Evolutionary conservation across 306 rosid species (phyloP).

Genomic region (Aeschynomene evenia): DNA sequence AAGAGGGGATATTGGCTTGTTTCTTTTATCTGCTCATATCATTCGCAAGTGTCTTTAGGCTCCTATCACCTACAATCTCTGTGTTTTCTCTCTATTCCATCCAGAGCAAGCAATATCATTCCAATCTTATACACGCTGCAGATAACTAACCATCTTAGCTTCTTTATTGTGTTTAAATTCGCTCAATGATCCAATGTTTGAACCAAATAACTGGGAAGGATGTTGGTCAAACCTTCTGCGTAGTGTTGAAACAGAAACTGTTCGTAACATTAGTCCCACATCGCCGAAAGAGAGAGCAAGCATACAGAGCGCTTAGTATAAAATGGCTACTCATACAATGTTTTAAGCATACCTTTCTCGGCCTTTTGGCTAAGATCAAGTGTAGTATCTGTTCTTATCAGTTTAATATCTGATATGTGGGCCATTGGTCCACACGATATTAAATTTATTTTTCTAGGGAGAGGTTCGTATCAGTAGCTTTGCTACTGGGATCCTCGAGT

Average conservation of each 20-base stretch:
- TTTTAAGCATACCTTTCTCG: background rate
- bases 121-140: background rate
- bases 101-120: background rate
- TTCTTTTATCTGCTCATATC: background rate
- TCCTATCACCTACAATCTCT: too few species aligned
- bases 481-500: background rate
- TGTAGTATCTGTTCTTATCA: background rate
- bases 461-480: background rate
- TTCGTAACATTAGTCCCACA: background rate
- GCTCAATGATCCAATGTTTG: background rate
- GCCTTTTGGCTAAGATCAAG: background rate
- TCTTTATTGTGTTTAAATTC: background rate
- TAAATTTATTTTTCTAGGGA: background rate
- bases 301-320: background rate
- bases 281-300: background rate
- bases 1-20: background rate
- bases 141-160: background rate
- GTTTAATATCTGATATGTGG: background rate
- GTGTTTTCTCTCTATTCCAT: background rate
- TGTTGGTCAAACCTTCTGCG: background rate
- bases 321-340: fast-evolving
- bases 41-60: background rate
- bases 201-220: background rate
- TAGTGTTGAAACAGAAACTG: background rate
- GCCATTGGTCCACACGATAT: background rate